These are phyloP conservation scores for Elymus sibiricus DNA, from an alignment of 176 grass and related monocot species.

Conservation along the genomic window DNA sequence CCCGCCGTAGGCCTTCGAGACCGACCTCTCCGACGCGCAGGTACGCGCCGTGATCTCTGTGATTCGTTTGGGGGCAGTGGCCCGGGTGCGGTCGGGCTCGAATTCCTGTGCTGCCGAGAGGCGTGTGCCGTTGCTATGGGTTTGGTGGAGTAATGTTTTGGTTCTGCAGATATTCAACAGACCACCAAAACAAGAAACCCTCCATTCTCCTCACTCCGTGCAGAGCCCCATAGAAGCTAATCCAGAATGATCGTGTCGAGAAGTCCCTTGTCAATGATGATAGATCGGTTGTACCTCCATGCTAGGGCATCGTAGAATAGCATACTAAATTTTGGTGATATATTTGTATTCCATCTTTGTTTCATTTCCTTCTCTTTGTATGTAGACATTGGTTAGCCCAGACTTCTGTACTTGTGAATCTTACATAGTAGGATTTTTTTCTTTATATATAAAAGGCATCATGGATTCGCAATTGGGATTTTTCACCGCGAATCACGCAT, in stretches of 20 bases:
- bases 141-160: slow-evolving; percentile 2
- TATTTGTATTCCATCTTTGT: neutral
- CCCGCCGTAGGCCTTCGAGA: too few relatives aligned
- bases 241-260: slow-evolving; percentile 20
- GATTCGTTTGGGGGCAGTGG: too few relatives aligned
- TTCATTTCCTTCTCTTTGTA: neutral
- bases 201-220: slow-evolving; percentile 69
- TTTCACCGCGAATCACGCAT: neutral
- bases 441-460: neutral
- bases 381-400: neutral
- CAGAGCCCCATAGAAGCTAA: slow-evolving; percentile 29
- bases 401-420: neutral
- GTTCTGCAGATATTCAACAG: slow-evolving; percentile 68
- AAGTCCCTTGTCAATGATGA: neutral
- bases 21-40: too few relatives aligned
- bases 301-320: neutral
- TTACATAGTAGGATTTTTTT: neutral
- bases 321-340: neutral
- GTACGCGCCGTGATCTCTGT: too few relatives aligned
- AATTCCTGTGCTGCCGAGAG: too few relatives aligned
- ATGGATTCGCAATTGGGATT: neutral
- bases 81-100: too few relatives aligned
- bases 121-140: too few relatives aligned
- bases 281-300: neutral
- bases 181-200: too few relatives aligned